phyloP scores from a whole-genome alignment of 495 filamentous ascomycete species.

The Rhypophila decipiens region DNA sequence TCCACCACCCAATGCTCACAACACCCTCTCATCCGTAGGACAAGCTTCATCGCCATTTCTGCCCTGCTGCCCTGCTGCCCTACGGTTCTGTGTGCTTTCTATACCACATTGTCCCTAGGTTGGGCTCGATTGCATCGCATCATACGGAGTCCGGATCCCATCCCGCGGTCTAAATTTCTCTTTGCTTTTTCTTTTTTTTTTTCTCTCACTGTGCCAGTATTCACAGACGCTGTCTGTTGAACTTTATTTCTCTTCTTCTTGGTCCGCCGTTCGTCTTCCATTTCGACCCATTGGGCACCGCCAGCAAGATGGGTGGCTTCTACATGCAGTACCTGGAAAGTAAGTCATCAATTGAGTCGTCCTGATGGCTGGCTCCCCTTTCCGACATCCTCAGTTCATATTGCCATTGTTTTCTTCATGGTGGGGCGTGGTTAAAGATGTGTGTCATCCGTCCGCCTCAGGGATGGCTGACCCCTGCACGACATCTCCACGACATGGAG shows the following conservation, averaged over 20 bases:
- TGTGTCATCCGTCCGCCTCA: constrained; percentile 18
- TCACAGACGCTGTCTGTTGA: constrained; percentile 11
- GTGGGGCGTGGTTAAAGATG: constrained; percentile 19
- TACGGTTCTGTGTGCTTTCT: constrained; percentile 10
- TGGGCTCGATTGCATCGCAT: constrained; percentile 54
- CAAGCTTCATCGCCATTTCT: constrained; percentile 33
- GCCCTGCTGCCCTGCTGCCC: too few species aligned
- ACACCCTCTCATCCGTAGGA: constrained; percentile 37
- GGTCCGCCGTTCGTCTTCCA: neutral
- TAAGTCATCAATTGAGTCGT: constrained; percentile 39
- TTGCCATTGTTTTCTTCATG: constrained; percentile 14
- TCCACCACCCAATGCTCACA: constrained; percentile 20
- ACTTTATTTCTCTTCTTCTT: constrained; percentile 5
- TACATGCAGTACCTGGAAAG: constrained; percentile 60
- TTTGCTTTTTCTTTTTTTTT: constrained; percentile 19
- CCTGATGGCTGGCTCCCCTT: neutral
- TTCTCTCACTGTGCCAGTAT: constrained; percentile 14
- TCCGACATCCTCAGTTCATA: constrained; percentile 5
- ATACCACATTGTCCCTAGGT: constrained; percentile 33
- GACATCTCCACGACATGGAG: constrained; percentile 21
- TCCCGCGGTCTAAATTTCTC: constrained; percentile 21
- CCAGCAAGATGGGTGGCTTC: constrained; percentile 50
- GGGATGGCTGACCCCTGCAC: constrained; percentile 19
- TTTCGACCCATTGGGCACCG: constrained; percentile 13
- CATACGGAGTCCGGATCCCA: constrained; percentile 31